Evolutionary conservation across 768 basidiomycete species (phyloP).

Genomic region (Cystofilobasidium ferigula): DNA sequence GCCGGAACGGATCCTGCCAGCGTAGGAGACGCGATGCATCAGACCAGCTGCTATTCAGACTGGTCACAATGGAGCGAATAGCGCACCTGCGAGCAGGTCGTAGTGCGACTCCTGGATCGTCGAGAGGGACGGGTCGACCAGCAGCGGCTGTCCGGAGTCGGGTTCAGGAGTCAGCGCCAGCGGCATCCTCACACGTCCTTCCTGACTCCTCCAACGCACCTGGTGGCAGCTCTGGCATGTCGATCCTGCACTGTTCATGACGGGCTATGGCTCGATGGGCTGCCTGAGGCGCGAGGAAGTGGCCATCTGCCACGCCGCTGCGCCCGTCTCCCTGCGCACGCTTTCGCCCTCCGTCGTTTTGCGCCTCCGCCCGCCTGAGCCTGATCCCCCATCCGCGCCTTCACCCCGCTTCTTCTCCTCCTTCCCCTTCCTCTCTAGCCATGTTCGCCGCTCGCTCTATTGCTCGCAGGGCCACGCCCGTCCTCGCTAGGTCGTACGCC

Average conservation of each 20-base stretch:
- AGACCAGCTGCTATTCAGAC: too few species aligned
- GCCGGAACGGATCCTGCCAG: slow-evolving; percentile 15
- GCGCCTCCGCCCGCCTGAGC: neutral
- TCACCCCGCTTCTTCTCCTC: neutral
- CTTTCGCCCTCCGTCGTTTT: neutral
- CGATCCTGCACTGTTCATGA: slow-evolving; percentile 1
- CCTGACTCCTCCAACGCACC: too few species aligned
- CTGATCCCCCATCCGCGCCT: neutral
- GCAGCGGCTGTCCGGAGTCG: neutral
- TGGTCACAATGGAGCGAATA: too few species aligned
- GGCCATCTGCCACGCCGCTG: too few species aligned
- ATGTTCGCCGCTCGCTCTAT: slow-evolving; percentile 19
- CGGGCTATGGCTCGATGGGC: too few species aligned
- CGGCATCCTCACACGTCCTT: too few species aligned
- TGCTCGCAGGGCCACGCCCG: slow-evolving; percentile 30
- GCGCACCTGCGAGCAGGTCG: neutral
- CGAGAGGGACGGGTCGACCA: neutral
- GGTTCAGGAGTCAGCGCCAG: neutral
- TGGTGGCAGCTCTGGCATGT: slow-evolving; percentile 24
- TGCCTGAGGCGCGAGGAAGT: too few species aligned
- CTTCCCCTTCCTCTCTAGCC: neutral
- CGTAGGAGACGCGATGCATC: neutral
- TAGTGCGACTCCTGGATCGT: neutral
- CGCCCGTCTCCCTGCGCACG: too few species aligned
- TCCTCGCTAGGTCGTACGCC: slow-evolving; percentile 75